Evolutionary conservation across 2,329 filamentous ascomycete genomes (phyloP), one percentile per base, ranked within the genome.

Genomic region (Paramyrothecium roridum): DNA sequence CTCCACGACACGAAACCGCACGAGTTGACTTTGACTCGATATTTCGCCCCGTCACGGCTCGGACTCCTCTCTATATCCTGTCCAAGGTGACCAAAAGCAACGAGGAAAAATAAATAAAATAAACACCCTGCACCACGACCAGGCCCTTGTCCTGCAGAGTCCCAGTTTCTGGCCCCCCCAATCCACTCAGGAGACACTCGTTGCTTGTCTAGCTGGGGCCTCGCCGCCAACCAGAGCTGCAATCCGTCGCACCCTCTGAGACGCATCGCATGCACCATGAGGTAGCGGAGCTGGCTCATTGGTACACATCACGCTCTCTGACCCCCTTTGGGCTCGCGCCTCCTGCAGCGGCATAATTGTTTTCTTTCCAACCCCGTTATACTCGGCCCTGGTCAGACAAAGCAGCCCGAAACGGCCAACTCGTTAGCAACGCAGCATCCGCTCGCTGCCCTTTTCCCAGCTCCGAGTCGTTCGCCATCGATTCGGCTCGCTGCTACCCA

Each of bases 261-360:
- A 61, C 61, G 55, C 56, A 58, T 57, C 57, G 57, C 58, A 64
- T 68, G 64, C 74, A 76, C 67, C 67, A 80, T 80, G 78, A 72
- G 70, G 75, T 72, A 71, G 59, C 64, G 67, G 67, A 71, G 66
- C 37, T 63, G 61, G 61, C 62, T 67, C 61, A 71, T 73, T 75
- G 71, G 69, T 73, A 65, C 64, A 64, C 59, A 59, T 56, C 58
- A 63, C 56, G 34, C 56, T 58, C 51, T 43, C 37, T 43, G 37
- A 43, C 37, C 37, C 37, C n/a, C 37, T 43, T 43, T 43, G 37
- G 37, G 37, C 37, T 43, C 37, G 13, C 37, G 37, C 13, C 37
- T 43, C 37, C 37, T 19, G 13, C 37, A 30, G 26, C 37, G 13
- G 37, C 37, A 43, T 19, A 16, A 16, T 43, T 43, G 13, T 43